These are phyloP conservation scores for Emmonsiellopsis sp. DNA, from an alignment of 2,329 filamentous ascomycete species.

Conservation along the genomic window DNA sequence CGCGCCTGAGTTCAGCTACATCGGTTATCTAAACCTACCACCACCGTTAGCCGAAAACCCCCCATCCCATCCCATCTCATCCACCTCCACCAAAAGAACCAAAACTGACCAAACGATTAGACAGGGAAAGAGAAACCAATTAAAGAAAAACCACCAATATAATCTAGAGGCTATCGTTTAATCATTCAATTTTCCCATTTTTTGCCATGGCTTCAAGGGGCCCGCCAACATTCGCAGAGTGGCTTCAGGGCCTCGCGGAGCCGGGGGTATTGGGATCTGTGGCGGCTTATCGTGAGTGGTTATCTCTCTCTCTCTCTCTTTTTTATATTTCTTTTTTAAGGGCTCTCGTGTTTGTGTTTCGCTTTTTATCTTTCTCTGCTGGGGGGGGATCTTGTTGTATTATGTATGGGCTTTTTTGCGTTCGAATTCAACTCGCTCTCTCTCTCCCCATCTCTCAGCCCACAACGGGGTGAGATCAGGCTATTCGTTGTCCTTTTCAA, in stretches of 20 bases:
- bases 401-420: neutral
- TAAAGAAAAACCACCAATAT: no score
- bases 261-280: neutral
- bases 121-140: no score
- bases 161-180: no score
- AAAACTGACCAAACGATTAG: neutral
- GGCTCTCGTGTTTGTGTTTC: neutral
- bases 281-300: slow-evolving; percentile 4
- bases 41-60: neutral
- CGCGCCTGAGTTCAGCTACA: no score
- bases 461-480: neutral
- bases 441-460: no score
- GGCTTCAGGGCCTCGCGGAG: neutral
- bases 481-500: neutral
- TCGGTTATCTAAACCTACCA: no score
- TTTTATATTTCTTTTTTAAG: neutral
- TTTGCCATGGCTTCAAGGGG: neutral
- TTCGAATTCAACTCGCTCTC: neutral
- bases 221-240: slow-evolving; percentile 1
- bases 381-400: neutral
- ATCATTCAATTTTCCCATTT: no score
- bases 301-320: neutral
- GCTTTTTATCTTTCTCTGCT: neutral
- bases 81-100: neutral
- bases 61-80: neutral